Conservation (phyloP, 2,329 filamentous ascomycete genomes). For the Clonostachys sp. region DNA sequence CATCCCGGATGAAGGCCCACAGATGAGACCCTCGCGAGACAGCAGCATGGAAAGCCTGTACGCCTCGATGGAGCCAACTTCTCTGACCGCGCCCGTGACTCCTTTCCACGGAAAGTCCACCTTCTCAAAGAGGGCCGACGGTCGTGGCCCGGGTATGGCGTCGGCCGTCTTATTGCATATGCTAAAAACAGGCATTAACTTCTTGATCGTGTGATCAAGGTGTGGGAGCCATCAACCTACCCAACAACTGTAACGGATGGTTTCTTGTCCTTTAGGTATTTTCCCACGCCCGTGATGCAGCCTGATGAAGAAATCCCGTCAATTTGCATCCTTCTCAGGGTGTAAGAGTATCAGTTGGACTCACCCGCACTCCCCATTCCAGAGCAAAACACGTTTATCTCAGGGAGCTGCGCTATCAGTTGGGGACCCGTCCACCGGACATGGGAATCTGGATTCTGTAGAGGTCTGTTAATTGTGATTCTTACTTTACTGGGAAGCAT, state of each 20-base stretch:
- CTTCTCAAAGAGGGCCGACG: background rate
- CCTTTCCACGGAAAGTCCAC: slow-evolving; percentile 51
- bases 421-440: slow-evolving; percentile 55
- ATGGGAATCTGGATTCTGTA: slow-evolving; percentile 47
- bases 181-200: background rate
- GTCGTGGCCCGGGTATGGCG: slow-evolving; percentile 15
- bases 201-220: background rate
- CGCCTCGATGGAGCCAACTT: slow-evolving; percentile 49
- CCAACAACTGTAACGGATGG: slow-evolving; percentile 13
- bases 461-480: background rate
- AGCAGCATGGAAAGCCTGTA: slow-evolving; percentile 47
- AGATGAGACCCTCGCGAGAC: slow-evolving; percentile 52
- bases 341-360: background rate
- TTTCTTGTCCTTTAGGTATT: slow-evolving; percentile 10
- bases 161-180: slow-evolving; percentile 2
- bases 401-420: slow-evolving; percentile 48
- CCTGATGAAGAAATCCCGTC: background rate
- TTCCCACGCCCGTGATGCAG: background rate
- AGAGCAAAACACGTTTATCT: slow-evolving; percentile 50
- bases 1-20: slow-evolving; percentile 57
- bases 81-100: slow-evolving; percentile 48
- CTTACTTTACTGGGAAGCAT: too few relatives aligned
- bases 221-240: background rate
- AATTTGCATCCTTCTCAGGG: too few relatives aligned
- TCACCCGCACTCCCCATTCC: slow-evolving; percentile 51